These are phyloP conservation scores for Trichocladium uniseriatum DNA, from an alignment of 495 filamentous ascomycete genomes.

Conservation along the genomic window DNA sequence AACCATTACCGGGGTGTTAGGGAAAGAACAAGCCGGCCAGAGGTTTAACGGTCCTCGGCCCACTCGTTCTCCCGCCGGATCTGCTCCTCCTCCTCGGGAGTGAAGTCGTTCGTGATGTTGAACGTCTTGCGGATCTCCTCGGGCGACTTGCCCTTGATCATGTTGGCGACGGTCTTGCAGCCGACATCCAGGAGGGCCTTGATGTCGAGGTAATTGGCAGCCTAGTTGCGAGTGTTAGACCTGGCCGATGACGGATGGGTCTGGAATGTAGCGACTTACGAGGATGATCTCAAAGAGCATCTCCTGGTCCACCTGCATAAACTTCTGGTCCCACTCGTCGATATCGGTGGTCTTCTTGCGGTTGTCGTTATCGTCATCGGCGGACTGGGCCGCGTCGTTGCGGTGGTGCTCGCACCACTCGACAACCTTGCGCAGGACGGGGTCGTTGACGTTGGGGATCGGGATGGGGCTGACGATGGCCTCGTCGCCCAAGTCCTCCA, in stretches of 20 bases:
- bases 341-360: constrained; percentile 98
- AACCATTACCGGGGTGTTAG: background rate
- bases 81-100: constrained; percentile 73
- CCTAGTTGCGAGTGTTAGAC: constrained; percentile 25
- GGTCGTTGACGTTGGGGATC: constrained; percentile 82
- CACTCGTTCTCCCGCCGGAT: constrained; percentile 78
- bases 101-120: constrained; percentile 79
- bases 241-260: background rate
- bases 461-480: constrained; percentile 62
- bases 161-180: constrained; percentile 78
- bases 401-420: constrained; percentile 97
- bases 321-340: constrained; percentile 99
- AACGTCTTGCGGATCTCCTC: constrained; percentile 79
- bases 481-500: constrained; percentile 77
- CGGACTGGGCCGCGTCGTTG: constrained; percentile 63
- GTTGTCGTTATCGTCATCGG: constrained; percentile 83
- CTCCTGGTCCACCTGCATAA: constrained; percentile 99
- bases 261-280: constrained; percentile 42
- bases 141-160: constrained; percentile 79
- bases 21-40: background rate
- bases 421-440: constrained; percentile 87
- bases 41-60: constrained; percentile 57
- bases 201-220: constrained; percentile 74
- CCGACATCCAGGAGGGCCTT: constrained; percentile 74
- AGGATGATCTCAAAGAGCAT: constrained; percentile 99